These are phyloP conservation scores for Epichloe elymi DNA, from an alignment of 2,329 filamentous ascomycete species.

Conservation along the genomic window DNA sequence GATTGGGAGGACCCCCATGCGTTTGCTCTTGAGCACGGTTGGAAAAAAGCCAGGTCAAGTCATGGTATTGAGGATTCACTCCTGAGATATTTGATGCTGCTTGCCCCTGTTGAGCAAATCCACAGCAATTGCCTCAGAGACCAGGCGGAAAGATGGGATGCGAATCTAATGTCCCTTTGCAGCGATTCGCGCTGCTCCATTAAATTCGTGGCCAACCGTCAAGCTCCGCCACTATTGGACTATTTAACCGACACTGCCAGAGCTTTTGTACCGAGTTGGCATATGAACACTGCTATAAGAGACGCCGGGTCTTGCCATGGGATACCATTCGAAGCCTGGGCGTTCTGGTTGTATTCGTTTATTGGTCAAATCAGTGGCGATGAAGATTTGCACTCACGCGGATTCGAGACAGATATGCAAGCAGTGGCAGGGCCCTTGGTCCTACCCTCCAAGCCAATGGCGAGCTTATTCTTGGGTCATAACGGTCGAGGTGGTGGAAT, in stretches of 20 bases:
- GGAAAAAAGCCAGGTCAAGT: slow-evolving; percentile 17
- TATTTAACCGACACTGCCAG: slow-evolving; percentile 22
- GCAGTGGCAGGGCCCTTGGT: slow-evolving; percentile 23
- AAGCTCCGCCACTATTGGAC: slow-evolving; percentile 21
- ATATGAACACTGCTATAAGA: slow-evolving; percentile 15
- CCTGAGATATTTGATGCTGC: slow-evolving; percentile 22
- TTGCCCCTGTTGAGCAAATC: slow-evolving; percentile 17
- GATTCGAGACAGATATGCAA: slow-evolving; percentile 12
- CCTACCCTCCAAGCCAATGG: slow-evolving; percentile 25
- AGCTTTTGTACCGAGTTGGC: slow-evolving; percentile 17
- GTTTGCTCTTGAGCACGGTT: slow-evolving; percentile 17
- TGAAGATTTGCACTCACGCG: slow-evolving; percentile 17
- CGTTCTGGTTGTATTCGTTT: slow-evolving; percentile 28
- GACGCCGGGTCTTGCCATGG: slow-evolving; percentile 20
- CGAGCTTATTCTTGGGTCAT: slow-evolving; percentile 25
- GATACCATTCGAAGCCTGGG: slow-evolving; percentile 25
- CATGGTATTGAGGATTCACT: slow-evolving; percentile 19
- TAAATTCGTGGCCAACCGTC: slow-evolving; percentile 16
- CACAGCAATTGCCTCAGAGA: slow-evolving; percentile 12
- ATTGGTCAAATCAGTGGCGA: slow-evolving; percentile 25
- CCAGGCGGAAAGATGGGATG: slow-evolving; percentile 20
- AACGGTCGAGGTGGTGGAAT: slow-evolving; percentile 21
- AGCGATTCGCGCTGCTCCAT: slow-evolving; percentile 20
- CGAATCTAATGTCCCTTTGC: slow-evolving; percentile 21
- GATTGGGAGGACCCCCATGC: slow-evolving; percentile 22